Evolutionary conservation across 169 alveolate genomes (phyloP).

Genomic region (Eimeria necatrix): DNA sequence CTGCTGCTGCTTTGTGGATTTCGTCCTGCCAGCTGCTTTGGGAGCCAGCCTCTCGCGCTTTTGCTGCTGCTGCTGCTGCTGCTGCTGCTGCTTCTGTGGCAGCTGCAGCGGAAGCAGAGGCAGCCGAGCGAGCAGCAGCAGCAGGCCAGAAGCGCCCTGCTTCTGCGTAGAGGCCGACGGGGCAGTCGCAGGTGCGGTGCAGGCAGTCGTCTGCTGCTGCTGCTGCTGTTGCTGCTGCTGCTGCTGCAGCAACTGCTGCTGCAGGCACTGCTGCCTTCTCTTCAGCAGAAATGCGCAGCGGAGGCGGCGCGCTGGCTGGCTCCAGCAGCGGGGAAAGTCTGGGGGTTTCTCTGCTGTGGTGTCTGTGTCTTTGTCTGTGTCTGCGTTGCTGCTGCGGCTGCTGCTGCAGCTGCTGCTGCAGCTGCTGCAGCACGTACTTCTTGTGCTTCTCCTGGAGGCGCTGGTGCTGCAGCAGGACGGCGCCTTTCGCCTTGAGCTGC

Average conservation of each 20-base stretch:
- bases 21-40: background rate
- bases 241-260: constrained; percentile 3
- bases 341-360: background rate
- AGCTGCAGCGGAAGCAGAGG: background rate
- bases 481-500: background rate
- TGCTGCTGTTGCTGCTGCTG: constrained; percentile 55
- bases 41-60: background rate
- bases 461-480: background rate
- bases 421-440: background rate
- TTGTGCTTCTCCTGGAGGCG: background rate
- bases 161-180: constrained; percentile 16
- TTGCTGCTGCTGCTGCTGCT: background rate
- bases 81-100: background rate
- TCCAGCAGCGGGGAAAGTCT: background rate
- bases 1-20: background rate
- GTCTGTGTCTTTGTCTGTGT: background rate
- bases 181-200: background rate
- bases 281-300: background rate
- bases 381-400: background rate
- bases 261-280: background rate
- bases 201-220: background rate
- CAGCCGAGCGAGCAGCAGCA: background rate
- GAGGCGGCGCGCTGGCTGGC: background rate
- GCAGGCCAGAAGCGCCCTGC: background rate
- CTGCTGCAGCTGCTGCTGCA: background rate